phyloP scores from a whole-genome alignment of 1,139 yeast species.

The Taphrina populina region DNA sequence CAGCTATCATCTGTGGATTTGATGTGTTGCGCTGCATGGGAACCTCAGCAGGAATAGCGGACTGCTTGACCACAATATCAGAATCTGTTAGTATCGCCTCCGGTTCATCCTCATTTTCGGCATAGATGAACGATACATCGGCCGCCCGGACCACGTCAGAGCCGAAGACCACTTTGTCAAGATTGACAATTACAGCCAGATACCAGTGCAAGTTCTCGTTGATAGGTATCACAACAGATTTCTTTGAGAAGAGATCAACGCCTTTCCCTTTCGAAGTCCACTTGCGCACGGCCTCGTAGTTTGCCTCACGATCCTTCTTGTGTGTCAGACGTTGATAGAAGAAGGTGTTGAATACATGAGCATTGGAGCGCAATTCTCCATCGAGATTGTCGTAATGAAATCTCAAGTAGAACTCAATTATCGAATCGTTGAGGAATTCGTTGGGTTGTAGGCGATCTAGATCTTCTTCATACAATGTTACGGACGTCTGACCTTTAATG shows the following conservation, averaged over 20 bases:
- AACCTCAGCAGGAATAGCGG: not conserved
- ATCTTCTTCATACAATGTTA: slow-evolving; percentile 44
- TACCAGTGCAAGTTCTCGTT: slow-evolving; percentile 83
- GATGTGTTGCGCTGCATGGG: slow-evolving; percentile 3
- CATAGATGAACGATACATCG: slow-evolving; percentile 12
- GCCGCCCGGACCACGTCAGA: slow-evolving; percentile 2
- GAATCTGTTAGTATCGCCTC: not conserved
- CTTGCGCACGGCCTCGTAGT: slow-evolving; percentile 64
- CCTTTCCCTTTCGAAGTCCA: slow-evolving; percentile 64
- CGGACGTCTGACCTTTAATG: slow-evolving; percentile 41
- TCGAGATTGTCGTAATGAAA: slow-evolving; percentile 33
- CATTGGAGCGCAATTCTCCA: slow-evolving; percentile 7
- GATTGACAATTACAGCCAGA: slow-evolving; percentile 63
- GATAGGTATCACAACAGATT: slow-evolving; percentile 73
- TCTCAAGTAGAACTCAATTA: slow-evolving; percentile 48
- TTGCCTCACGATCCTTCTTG: slow-evolving; percentile 44
- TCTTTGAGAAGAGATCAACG: slow-evolving; percentile 61
- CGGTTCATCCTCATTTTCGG: slow-evolving; percentile 5
- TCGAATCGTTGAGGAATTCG: slow-evolving; percentile 49
- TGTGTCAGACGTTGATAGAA: slow-evolving; percentile 66
- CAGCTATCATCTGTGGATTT: slow-evolving; percentile 1
- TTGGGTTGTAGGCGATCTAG: slow-evolving; percentile 45
- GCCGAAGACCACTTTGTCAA: slow-evolving; percentile 41
- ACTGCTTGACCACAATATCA: not conserved
- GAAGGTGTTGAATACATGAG: slow-evolving; percentile 74